Percentiles rank a stretch among this genome's conserved stretches.
These are phyloP conservation scores for Suhomyces bolitotheri DNA, from an alignment of 1,139 yeast genomes.

Conservation along the genomic window DNA sequence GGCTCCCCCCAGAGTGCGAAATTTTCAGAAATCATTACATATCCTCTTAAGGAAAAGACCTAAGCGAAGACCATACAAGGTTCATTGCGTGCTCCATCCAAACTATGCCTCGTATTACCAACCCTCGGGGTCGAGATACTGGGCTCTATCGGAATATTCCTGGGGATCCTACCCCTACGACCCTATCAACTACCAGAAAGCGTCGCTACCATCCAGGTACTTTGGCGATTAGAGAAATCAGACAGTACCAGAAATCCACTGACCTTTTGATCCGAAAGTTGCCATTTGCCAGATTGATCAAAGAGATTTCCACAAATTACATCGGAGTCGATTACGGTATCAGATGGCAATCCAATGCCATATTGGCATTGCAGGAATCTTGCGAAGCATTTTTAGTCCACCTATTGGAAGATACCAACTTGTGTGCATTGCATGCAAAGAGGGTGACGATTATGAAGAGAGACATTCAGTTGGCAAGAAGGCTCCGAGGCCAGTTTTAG, in stretches of 20 bases:
- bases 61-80: neutral
- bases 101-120: conserved; percentile 12
- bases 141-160: conserved; percentile 50
- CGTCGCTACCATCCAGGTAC: conserved; percentile 73
- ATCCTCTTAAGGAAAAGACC: conserved; percentile 2
- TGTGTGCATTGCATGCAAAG: conserved; percentile 91
- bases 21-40: no score
- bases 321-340: conserved; percentile 59
- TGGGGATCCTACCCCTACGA: conserved; percentile 26
- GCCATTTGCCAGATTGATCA: conserved; percentile 86
- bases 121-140: conserved; percentile 22
- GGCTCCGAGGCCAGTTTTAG: conserved; percentile 65
- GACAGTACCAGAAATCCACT: conserved; percentile 75
- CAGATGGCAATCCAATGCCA: conserved; percentile 89
- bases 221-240: conserved; percentile 72
- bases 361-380: conserved; percentile 89
- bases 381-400: conserved; percentile 87
- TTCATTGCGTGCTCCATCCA: no score
- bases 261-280: conserved; percentile 76
- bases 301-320: conserved; percentile 77
- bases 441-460: conserved; percentile 93
- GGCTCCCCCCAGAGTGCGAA: no score
- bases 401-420: conserved; percentile 83
- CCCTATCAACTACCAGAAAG: conserved; percentile 30
- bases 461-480: conserved; percentile 87